Base-by-base conservation (phyloP, 345 rosid genomes). In the Chamaenerion angustifolium region DNA sequence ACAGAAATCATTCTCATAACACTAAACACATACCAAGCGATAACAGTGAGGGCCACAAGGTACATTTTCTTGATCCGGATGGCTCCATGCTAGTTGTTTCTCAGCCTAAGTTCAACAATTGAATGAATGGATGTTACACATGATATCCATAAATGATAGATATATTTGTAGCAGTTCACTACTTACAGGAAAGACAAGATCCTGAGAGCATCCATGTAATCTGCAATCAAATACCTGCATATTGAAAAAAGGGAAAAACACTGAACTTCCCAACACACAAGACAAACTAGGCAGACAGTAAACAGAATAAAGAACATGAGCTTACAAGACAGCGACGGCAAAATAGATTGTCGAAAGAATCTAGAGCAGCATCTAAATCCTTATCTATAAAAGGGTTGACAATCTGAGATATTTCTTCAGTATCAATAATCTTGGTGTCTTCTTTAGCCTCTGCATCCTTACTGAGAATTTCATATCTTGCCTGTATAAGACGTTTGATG, bases 401-500 rank as follows among this genome's bases (percentile, higher is more conserved):
- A 56, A 65, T 57, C 50, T 75, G 85, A 45, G 62, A 46, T 8
- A 42, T 55, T 43, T 47, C 75, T 59, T 74, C 81, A 35, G 57
- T 73, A 57, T 71, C 70, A 62, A 66, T 73, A 49, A 69, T 66
- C 56, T 66, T 68, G 53, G 77, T 49, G 68, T 67, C 71, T 12
- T 51, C 81, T 12, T 50, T 48, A 43, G 64, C 59, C 65, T 75
- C 72, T 66, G 72, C 88, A 45, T 82, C 83, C 68, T 74, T 82
- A 40, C 65, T 56, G 58, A 93, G 87, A 58, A 65, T 65, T 69
- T 79, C 94, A 60, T 76, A 70, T 87, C 96, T 88, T 76, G 88
- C 99, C 99, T 92, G 99, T 82, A 92, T 78, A 87, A 87, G 96
- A 87, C 77, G 94, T 79, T 92, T 66, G 84, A 77, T 53, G 81